A percentile compares a stretch with the other conserved stretches of the same genome.
phyloP scores from a whole-genome alignment of 257 asterid species.

The Nicotiana sylvestris region DNA sequence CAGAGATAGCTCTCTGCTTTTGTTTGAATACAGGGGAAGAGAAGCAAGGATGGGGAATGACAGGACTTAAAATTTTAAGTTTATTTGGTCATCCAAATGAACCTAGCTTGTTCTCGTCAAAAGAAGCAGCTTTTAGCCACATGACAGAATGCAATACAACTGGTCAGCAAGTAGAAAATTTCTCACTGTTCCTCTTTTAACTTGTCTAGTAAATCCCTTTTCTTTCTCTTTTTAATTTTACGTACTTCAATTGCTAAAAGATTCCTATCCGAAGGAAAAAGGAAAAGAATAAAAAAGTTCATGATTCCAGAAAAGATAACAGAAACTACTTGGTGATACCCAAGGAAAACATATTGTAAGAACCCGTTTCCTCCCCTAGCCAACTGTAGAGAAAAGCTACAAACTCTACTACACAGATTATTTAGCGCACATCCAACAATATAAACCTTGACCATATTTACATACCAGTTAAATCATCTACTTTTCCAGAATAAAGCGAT shows the following conservation, averaged over 20 bases:
- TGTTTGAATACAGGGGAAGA: not conserved
- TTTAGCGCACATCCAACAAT: not conserved
- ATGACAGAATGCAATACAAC: not conserved
- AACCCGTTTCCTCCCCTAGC: not conserved
- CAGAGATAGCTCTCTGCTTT: not conserved
- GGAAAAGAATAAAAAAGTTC: not conserved
- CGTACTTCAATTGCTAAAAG: not conserved
- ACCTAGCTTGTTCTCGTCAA: not conserved
- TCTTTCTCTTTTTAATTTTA: not conserved
- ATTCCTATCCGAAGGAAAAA: not conserved
- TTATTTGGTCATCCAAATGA: slow-evolving; percentile 2
- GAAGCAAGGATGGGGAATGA: not conserved
- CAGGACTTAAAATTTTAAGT: not conserved
- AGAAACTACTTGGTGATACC: not conserved
- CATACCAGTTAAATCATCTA: not conserved
- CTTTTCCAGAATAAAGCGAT: not conserved
- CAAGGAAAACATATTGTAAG: not conserved
- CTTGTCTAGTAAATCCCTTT: not conserved
- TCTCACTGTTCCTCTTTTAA: not conserved
- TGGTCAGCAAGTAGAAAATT: slow-evolving; percentile 2
- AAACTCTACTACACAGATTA: not conserved
- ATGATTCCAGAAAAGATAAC: not conserved
- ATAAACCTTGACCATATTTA: not conserved
- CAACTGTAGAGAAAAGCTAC: not conserved
- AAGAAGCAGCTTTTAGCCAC: not conserved